A percentile compares a stretch with the other conserved stretches of the same genome.
Conservation (phyloP, 441 rosid genomes). For the Eutrema salsugineum region DNA sequence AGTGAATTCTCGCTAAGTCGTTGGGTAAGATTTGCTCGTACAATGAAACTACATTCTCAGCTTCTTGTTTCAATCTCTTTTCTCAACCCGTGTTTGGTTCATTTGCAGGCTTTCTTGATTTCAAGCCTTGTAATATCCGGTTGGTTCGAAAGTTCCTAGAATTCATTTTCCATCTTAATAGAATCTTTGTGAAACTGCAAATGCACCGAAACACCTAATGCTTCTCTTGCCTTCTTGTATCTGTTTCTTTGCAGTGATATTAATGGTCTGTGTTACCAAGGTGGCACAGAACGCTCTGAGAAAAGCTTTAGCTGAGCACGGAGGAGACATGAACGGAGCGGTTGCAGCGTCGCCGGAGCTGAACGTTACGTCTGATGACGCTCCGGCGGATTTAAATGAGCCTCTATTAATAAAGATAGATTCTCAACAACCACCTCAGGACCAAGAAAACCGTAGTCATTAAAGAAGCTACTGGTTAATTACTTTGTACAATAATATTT, state of each 20-base stretch:
- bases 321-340: slow-evolving; percentile 40
- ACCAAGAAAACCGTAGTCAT: slow-evolving; percentile 22
- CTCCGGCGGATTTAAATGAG: slow-evolving; percentile 49
- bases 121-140: slow-evolving; percentile 74
- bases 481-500: slow-evolving; percentile 12
- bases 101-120: slow-evolving; percentile 61
- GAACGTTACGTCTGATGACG: slow-evolving; percentile 43
- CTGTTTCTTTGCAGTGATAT: slow-evolving; percentile 51
- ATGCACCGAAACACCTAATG: not conserved
- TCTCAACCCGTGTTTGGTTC: slow-evolving; percentile 6
- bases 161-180: not conserved
- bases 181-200: not conserved
- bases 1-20: slow-evolving; percentile 74
- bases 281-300: slow-evolving; percentile 91
- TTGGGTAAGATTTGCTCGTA: slow-evolving; percentile 52
- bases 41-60: not conserved
- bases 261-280: slow-evolving; percentile 74
- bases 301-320: slow-evolving; percentile 91
- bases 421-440: not conserved
- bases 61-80: not conserved
- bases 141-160: slow-evolving; percentile 7
- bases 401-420: slow-evolving; percentile 87
- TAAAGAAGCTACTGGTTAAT: not conserved
- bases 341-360: slow-evolving; percentile 40
- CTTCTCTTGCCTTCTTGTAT: not conserved